phyloP scores from a whole-genome alignment of 441 rosid genomes.

The Eutrema salsugineum region DNA sequence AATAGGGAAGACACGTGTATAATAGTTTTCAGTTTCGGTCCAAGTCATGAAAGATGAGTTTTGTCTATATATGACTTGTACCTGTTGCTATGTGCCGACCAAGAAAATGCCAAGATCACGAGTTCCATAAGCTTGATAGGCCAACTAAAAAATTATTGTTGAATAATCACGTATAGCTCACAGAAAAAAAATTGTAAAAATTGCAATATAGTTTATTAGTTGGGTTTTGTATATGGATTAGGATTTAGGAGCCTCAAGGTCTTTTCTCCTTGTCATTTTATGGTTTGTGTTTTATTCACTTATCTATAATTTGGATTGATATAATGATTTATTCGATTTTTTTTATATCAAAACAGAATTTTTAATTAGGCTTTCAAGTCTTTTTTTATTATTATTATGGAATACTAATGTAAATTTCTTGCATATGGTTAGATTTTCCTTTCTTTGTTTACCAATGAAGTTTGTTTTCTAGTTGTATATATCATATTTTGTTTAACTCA shows the following conservation, averaged over 20 bases:
- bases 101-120: constrained; percentile 23
- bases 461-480: background rate
- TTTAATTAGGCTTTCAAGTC: background rate
- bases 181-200: background rate
- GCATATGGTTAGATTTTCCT: background rate
- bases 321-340: background rate
- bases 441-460: background rate
- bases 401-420: background rate
- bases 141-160: constrained; percentile 14
- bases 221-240: constrained; percentile 2
- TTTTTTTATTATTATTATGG: background rate
- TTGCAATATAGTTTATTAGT: background rate
- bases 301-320: background rate
- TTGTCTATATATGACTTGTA: constrained; percentile 19
- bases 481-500: background rate
- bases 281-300: constrained; percentile 13
- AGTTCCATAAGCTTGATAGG: constrained; percentile 23
- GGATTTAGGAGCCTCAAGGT: background rate
- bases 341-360: no score
- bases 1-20: constrained; percentile 21
- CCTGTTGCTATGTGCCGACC: constrained; percentile 30
- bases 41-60: constrained; percentile 22
- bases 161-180: background rate
- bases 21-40: background rate
- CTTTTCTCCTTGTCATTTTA: constrained; percentile 24